phyloP scores from a whole-genome alignment of 345 rosid genomes.

The Sonneratia caseolaris region DNA sequence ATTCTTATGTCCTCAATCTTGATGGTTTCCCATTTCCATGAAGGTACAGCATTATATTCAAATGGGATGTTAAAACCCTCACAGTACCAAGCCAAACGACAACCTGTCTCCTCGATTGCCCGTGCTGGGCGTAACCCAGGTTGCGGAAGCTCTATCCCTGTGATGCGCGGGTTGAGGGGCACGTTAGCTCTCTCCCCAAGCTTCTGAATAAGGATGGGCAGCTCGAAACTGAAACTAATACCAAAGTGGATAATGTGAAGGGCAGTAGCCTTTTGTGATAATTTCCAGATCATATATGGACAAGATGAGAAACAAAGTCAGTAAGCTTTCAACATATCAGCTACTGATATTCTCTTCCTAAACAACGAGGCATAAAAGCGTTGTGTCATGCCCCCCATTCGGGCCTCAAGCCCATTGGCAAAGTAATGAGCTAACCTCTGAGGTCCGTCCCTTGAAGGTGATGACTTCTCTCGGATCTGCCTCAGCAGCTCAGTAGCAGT shows the following conservation, averaged over 20 bases:
- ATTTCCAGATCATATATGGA: constrained; percentile 45
- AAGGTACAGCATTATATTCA: constrained; percentile 51
- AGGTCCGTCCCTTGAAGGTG: constrained; percentile 57
- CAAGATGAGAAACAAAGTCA: constrained; percentile 32
- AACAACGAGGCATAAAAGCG: constrained; percentile 20
- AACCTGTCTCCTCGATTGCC: constrained; percentile 62
- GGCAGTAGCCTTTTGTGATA: constrained; percentile 39
- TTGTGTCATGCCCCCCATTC: constrained; percentile 46
- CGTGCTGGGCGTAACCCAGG: constrained; percentile 63
- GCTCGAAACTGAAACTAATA: constrained; percentile 69
- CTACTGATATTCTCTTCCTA: constrained; percentile 39
- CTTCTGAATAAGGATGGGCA: constrained; percentile 70
- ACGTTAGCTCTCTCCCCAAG: constrained; percentile 34
- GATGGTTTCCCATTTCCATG: constrained; percentile 65
- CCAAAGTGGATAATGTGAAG: constrained; percentile 89
- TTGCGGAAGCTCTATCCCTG: constrained; percentile 79
- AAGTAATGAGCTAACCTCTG: constrained; percentile 82
- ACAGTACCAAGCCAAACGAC: constrained; percentile 54
- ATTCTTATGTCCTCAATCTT: constrained; percentile 55
- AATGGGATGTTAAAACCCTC: constrained; percentile 63
- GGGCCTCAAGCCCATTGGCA: constrained; percentile 73
- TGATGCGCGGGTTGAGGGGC: constrained; percentile 58
- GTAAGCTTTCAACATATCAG: constrained; percentile 53
- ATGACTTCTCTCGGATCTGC: constrained; percentile 65
- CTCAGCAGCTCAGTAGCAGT: constrained; percentile 63